Base-by-base conservation (phyloP, 768 basidiomycete genomes). In the Lactarius sanguifluus region DNA sequence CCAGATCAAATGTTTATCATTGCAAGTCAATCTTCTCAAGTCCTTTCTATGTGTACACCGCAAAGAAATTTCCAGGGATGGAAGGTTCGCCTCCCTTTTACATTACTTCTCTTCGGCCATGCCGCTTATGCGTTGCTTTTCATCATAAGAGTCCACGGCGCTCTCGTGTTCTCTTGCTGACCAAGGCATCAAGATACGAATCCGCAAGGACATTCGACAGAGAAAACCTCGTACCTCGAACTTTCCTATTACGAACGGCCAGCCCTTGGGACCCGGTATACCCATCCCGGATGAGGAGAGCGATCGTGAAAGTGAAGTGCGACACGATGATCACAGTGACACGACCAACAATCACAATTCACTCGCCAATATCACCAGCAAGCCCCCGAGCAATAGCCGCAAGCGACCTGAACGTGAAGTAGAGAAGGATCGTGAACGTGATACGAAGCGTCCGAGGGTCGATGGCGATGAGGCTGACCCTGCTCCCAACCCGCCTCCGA, bases 21-120 rank as follows among this genome's bases (percentile, higher is more conserved):
- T 96, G 94, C 79, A 92, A 92, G 73, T 90, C 89, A 0, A 93
- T 94, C 64, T 91, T 89, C 76, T 94, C 93, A 0, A 85, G 88
- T 1, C 86, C 91, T 0, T 98, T 98, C 77, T 94, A 95, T 69
- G 96, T 97, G 13, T 97, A 94, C 75, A 94, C 94, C 0, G 92
- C 94, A 18, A 97, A 97, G 83, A 94, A 95, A 77, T 97, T 96
- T 74, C 94, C 95, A 0, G 94, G 95, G 30, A 96, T 96, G 92
- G 92, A 94, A 82, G 89, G 94, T 92, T 70, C 30, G 86, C 77
- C 12, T 47, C 32, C 20, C 56, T 45, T 45, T 57, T 57, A 15
- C 50, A 25, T 32, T 65, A 16, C 56, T 36, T 38, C 20, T 50
- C 23, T 36, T 52, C 41, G 59, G 32, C 60, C 54, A 40, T 32